Base-by-base conservation (phyloP, 148 eudicot species). In the Camellia lanceoleosa region DNA sequence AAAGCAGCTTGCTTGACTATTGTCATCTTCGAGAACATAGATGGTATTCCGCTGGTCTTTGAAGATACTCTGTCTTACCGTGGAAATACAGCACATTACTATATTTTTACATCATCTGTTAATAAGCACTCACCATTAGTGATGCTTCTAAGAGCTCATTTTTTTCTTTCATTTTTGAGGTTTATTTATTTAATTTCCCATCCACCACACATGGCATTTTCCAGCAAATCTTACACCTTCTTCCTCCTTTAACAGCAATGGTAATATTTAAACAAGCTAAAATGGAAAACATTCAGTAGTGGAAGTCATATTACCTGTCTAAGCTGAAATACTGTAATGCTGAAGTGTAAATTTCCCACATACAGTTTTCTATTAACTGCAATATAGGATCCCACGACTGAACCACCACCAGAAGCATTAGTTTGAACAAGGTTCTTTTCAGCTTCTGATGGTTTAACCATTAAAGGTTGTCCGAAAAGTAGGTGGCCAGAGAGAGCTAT, bases 381-480 rank as follows among this genome's bases (percentile, higher is more conserved):
- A 80, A 97, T 98, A 86, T 91, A 91, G 12, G 97, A 95, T 58
- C 99, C 98, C 8, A 89, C 82, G 73, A 91, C 89, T 67, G 98
- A 75, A 61, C 87, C 84, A 58, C 87, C 93, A 76, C 82, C 73
- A 23, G 99, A 52, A 80, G 98, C 88, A 75, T 84, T 94, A 76
- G 99, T 90, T 78, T 90, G 97, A 82, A 94, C 99, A 85, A 97
- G 99, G 82, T 97, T 97, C 92, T 97, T 97, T 82, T 97, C 99
- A 64, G 99, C 99, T 76, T 97, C 98, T 5, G 98, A 97, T 30
- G 99, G 99, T 86, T 97, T 97, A 77, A 97, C 98, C 99, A 97
- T 97, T 61, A 97, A 95, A 79, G 97, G 98, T 75, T 97, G 97
- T 62, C 98, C 99, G 70, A 91, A 88, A 67, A 97, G 90, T 30